These are phyloP conservation scores for Metarhizium brunneum DNA, from an alignment of 2,329 filamentous ascomycete genomes.

Conservation along the genomic window DNA sequence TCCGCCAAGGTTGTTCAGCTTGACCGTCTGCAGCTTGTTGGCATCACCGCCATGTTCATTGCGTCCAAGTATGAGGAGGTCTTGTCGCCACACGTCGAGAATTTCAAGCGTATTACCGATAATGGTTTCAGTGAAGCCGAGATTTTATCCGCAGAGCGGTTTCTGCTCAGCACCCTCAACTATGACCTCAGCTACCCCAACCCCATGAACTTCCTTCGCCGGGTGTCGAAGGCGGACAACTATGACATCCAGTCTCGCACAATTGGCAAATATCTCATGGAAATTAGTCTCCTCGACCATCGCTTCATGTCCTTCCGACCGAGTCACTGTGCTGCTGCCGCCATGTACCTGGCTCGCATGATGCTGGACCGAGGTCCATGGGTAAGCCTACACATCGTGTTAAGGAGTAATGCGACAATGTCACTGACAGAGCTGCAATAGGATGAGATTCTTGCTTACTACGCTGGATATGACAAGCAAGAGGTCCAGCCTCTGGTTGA, in stretches of 20 bases:
- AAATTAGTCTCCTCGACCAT: constrained; percentile 92
- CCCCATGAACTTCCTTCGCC: constrained; percentile 98
- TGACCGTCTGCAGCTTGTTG: constrained; percentile 90
- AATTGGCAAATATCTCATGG: constrained; percentile 93
- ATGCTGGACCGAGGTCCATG: constrained; percentile 88
- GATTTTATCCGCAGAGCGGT: constrained; percentile 94
- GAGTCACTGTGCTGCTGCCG: constrained; percentile 80
- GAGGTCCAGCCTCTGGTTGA: constrained; percentile 88
- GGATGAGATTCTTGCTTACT: constrained; percentile 81
- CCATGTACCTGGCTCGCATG: constrained; percentile 89
- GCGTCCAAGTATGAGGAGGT: constrained; percentile 99
- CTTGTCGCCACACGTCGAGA: constrained; percentile 88
- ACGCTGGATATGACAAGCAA: constrained; percentile 85
- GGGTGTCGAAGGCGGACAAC: constrained; percentile 98
- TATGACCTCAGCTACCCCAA: constrained; percentile 98
- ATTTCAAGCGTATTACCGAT: constrained; percentile 95
- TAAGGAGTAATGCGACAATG: not conserved
- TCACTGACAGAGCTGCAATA: constrained; percentile 27
- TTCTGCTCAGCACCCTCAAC: constrained; percentile 81
- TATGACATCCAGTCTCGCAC: constrained; percentile 98
- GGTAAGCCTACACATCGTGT: constrained; percentile 46
- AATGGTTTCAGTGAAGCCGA: constrained; percentile 93
- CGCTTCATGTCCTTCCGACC: constrained; percentile 85
- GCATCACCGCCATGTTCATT: constrained; percentile 98
- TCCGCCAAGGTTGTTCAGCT: constrained; percentile 93